Evolutionary conservation across 2,329 filamentous ascomycete genomes (phyloP).

Genomic region (Metarhizium anisopliae): DNA sequence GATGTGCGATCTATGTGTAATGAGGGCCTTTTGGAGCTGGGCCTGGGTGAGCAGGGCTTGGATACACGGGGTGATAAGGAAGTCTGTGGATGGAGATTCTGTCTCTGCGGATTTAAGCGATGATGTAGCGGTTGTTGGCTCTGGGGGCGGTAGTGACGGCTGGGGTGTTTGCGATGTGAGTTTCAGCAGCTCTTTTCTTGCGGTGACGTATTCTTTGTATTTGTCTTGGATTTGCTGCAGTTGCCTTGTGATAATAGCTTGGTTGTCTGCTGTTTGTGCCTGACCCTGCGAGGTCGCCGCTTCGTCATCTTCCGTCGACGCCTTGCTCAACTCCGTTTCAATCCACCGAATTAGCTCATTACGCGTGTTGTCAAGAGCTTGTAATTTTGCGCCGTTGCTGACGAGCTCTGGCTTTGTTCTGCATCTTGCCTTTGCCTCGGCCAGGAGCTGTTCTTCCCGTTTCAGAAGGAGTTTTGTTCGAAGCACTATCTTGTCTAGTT

Average conservation of each 20-base stretch:
- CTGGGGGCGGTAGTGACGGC: constrained; percentile 11
- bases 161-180: constrained; percentile 25
- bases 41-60: constrained; percentile 42
- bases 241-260: constrained; percentile 25
- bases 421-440: constrained; percentile 33
- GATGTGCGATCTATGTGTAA: constrained; percentile 50
- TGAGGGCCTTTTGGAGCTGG: constrained; percentile 46
- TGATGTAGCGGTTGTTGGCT: neutral
- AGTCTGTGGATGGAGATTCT: constrained; percentile 16
- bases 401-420: constrained; percentile 27
- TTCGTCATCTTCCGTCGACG: constrained; percentile 28
- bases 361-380: constrained; percentile 46
- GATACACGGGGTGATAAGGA: constrained; percentile 49
- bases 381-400: constrained; percentile 32
- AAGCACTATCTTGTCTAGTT: constrained; percentile 49
- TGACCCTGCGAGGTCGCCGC: constrained; percentile 15
- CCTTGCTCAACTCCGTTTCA: constrained; percentile 50
- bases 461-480: constrained; percentile 47
- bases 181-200: constrained; percentile 38
- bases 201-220: constrained; percentile 43
- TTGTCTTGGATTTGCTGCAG: constrained; percentile 42
- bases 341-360: constrained; percentile 58
- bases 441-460: constrained; percentile 46
- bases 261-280: constrained; percentile 13
- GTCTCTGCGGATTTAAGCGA: constrained; percentile 6